A percentile compares a stretch with the other conserved stretches of the same genome.
These are phyloP conservation scores for Tricholoma hemisulphureum DNA, from an alignment of 768 basidiomycete genomes.

Conservation along the genomic window DNA sequence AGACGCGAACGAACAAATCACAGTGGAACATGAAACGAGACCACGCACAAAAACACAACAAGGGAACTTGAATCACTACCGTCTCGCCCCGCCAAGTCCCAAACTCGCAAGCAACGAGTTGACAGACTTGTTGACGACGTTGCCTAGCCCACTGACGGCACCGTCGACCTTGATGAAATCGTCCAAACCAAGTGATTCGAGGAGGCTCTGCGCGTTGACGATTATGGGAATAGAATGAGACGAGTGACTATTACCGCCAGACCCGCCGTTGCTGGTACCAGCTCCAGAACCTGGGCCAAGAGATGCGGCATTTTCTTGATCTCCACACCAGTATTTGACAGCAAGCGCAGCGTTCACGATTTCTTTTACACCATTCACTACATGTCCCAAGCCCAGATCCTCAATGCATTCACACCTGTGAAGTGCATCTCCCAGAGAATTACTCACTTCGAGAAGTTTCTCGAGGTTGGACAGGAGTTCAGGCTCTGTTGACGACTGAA, in stretches of 20 bases:
- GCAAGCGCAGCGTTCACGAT: constrained; percentile 11
- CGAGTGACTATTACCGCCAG: background rate
- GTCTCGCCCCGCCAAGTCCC: constrained; percentile 12
- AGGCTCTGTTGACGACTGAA: constrained; percentile 9
- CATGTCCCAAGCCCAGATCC: constrained; percentile 8
- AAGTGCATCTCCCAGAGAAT: constrained; percentile 4
- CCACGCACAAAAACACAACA: constrained; percentile 3
- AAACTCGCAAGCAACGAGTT: constrained; percentile 11
- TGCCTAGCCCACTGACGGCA: constrained; percentile 9
- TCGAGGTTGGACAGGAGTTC: constrained; percentile 11
- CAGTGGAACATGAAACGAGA: constrained; percentile 1
- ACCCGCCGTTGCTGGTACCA: background rate
- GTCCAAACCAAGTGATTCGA: constrained; percentile 15
- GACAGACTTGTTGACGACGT: background rate
- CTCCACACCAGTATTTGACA: constrained; percentile 11
- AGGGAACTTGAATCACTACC: constrained; percentile 2
- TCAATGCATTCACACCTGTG: constrained; percentile 12
- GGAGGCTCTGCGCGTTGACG: constrained; percentile 13
- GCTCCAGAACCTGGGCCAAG: background rate
- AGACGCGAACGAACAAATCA: background rate
- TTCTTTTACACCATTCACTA: constrained; percentile 8
- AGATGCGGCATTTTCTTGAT: background rate
- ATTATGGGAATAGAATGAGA: constrained; percentile 7
- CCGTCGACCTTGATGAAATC: constrained; percentile 8
- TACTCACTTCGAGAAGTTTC: constrained; percentile 6